These are phyloP conservation scores for Sequoia sempervirens DNA, from an alignment of 75 land plant genomes.

Conservation along the genomic window DNA sequence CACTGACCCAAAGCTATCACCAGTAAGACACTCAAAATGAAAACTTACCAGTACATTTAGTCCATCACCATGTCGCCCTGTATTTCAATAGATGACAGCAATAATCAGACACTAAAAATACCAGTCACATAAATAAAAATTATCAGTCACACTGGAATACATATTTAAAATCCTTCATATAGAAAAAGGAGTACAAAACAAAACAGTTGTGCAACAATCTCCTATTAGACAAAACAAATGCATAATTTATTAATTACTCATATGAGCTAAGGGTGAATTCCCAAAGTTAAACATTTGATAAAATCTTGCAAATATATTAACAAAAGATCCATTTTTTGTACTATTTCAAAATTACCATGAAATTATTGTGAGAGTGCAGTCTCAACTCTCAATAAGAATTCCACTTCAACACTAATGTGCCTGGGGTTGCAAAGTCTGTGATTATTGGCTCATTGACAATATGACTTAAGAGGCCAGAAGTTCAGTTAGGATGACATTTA, in stretches of 20 bases:
- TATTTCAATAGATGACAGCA: neutral
- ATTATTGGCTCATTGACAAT: too few species aligned
- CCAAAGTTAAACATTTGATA: neutral
- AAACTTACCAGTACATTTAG: too few species aligned
- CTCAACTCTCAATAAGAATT: neutral
- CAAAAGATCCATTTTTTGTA: neutral
- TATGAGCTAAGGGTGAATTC: neutral
- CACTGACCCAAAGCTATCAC: constrained; percentile 91
- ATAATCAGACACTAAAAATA: neutral
- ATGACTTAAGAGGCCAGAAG: too few species aligned
- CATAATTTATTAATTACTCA: neutral
- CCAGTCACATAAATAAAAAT: too few species aligned
- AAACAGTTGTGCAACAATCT: neutral
- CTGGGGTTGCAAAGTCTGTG: too few species aligned
- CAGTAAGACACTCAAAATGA: constrained; percentile 32
- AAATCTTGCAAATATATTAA: neutral
- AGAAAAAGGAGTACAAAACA: neutral
- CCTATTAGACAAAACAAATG: neutral
- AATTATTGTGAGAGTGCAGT: neutral
- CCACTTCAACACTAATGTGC: neutral
- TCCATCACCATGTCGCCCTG: constrained; percentile 41
- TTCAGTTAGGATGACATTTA: too few species aligned
- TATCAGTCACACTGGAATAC: neutral
- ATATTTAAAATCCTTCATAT: neutral
- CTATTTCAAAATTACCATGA: neutral